Evolutionary conservation across 306 rosid genomes (phyloP), one percentile per base, ranked within the genome.

Genomic region (Quillaja saponaria): DNA sequence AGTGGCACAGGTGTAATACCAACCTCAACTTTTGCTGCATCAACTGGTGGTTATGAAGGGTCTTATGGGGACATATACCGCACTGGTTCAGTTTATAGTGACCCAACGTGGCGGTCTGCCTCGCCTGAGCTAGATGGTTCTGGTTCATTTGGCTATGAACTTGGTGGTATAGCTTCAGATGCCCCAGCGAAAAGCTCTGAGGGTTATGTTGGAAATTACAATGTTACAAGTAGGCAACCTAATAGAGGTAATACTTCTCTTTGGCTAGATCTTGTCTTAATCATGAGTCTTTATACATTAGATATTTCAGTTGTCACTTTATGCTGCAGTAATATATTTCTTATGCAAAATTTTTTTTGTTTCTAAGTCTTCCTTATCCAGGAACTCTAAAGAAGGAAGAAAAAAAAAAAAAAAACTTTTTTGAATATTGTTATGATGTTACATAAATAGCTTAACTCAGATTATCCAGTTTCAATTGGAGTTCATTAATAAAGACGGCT

Each of bases 51-150:
- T 72, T 90, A 76, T 71, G 97, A 90, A 52, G 91, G 90, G 61
- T 78, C 91, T 7, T 87, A 83, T 25, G 86, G 90, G 28, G 95
- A 85, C 46, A 69, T 90, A 3, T 87, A 87, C 74, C 87, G 78
- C 44, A 76, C 64, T 39, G 77, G 83, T 67, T 79, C 84, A 6
- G 86, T 81, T 67, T 86, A 82, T 59, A 74, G 78, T 35, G 88
- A 85, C 63, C 54, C 94, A 37, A 72, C 95, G 49, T 90, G 96
- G 97, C 76, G 71, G 49, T 74, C 97, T 56, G 65, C 87, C 55
- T 60, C 87, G 76, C 86, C 95, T 42, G 97, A 85, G 67, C 80
- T 82, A 10, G 96, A 85, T 71, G 84, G 83, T 66, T 85, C 96
- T 37, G 72, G 82, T 57, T 61, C 95, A 13, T 87, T 85, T 61